Evolutionary conservation across 163 green algal species (phyloP).

Genomic region (Prototheca wickerhamii): DNA sequence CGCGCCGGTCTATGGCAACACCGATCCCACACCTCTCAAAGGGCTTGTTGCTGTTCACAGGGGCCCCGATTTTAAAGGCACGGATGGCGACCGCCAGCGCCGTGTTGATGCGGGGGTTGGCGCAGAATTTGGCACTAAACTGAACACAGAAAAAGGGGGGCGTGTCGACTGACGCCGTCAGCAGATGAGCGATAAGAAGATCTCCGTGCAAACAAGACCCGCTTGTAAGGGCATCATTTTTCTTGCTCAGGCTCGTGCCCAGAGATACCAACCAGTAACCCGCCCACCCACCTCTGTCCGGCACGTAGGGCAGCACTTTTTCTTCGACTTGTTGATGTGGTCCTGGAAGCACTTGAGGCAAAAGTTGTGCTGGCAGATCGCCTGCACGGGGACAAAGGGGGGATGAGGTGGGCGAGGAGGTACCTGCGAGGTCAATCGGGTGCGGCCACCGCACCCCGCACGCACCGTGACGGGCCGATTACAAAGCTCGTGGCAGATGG

Average conservation of each 20-base stretch:
- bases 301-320: conserved; percentile 81
- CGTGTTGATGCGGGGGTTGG: conserved; percentile 85
- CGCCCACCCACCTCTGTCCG: conserved; percentile 14
- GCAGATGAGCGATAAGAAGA: too few species aligned
- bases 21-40: conserved; percentile 20
- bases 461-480: conserved; percentile 76
- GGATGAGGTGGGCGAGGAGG: not conserved
- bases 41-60: conserved; percentile 10
- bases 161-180: too few species aligned
- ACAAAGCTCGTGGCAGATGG: conserved; percentile 79
- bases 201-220: too few species aligned
- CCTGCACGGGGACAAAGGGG: conserved; percentile 47
- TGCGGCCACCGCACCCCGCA: too few species aligned
- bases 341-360: conserved; percentile 41
- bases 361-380: conserved; percentile 95
- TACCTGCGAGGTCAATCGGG: not conserved
- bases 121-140: conserved; percentile 60
- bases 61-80: conserved; percentile 52
- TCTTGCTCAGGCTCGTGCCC: too few species aligned
- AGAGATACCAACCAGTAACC: too few species aligned
- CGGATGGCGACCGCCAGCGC: conserved; percentile 72
- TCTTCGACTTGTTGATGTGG: conserved; percentile 50
- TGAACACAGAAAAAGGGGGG: too few species aligned
- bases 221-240: too few species aligned
- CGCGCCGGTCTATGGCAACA: too few species aligned